A percentile compares a stretch with the other conserved stretches of the same genome.
phyloP scores from a whole-genome alignment of 1,139 yeast genomes.

The Saccharomyces hybrid region DNA sequence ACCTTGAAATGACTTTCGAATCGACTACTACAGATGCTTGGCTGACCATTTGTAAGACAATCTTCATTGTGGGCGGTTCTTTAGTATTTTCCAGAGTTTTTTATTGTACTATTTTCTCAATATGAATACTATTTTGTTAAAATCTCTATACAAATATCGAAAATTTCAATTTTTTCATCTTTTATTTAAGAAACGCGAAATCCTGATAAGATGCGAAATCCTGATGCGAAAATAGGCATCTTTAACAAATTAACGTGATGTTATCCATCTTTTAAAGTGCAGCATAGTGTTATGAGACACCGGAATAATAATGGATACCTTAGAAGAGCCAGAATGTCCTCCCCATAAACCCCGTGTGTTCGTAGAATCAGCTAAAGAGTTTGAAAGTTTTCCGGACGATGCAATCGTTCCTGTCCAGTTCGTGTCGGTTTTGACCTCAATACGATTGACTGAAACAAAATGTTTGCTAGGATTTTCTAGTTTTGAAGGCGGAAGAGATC shows the following conservation, averaged over 20 bases:
- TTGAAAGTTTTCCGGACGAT: conserved; percentile 3
- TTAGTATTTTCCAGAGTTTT: not conserved
- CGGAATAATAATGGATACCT: not conserved
- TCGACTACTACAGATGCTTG: conserved; percentile 84
- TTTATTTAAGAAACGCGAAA: not conserved
- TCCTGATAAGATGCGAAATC: not conserved
- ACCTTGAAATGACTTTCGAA: conserved; percentile 57
- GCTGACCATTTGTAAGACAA: conserved; percentile 82
- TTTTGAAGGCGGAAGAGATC: conserved; percentile 10
- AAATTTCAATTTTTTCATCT: not conserved
- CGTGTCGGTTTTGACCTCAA: conserved; percentile 16
- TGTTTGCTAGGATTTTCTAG: conserved; percentile 14
- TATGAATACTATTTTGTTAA: no score
- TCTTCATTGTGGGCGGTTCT: conserved; percentile 48
- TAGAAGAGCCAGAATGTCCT: not conserved
- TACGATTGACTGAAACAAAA: conserved; percentile 9
- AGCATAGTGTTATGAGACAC: no score
- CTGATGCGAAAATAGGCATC: not conserved
- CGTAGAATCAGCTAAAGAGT: not conserved
- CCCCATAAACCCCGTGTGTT: not conserved
- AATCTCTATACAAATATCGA: not conserved
- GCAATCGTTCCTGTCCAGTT: conserved; percentile 13
- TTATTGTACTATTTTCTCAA: no score
- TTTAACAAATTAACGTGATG: no score
- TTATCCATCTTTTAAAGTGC: no score